Conservation (phyloP, 2,329 filamentous ascomycete genomes). For the Periconia sp. region DNA sequence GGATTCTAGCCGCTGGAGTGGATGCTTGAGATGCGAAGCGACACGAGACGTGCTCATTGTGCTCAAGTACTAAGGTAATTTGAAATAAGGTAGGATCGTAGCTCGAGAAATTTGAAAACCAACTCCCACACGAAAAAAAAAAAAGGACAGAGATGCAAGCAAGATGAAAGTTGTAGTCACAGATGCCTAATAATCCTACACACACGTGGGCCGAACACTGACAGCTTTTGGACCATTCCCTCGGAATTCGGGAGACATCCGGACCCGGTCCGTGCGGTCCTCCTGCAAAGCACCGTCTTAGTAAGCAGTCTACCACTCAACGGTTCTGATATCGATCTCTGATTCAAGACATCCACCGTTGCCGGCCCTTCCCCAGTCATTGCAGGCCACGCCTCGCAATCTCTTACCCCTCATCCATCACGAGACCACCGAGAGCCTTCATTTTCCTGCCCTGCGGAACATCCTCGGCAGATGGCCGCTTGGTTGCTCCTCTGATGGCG, state of each 20-base stretch:
- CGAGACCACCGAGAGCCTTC: not conserved
- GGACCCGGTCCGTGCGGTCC: conserved; percentile 1
- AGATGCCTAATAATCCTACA: not conserved
- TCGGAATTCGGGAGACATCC: too few relatives aligned
- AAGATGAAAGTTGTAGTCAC: not conserved
- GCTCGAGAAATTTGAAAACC: not conserved
- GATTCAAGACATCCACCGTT: not conserved
- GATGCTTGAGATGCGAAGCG: conserved; percentile 54
- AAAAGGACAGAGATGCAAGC: not conserved
- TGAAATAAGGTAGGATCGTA: not conserved
- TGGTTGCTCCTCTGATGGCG: not conserved
- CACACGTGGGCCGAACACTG: conserved; percentile 7
- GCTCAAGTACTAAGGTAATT: not conserved
- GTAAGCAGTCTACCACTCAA: not conserved
- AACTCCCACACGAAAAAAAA: not conserved
- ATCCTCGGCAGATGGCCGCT: conserved; percentile 11
- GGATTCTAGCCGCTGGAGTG: conserved; percentile 69
- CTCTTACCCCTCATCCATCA: not conserved
- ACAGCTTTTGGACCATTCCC: too few relatives aligned
- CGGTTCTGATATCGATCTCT: not conserved
- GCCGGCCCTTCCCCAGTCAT: not conserved
- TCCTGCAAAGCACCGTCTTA: too few relatives aligned
- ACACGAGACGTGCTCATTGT: conserved; percentile 23
- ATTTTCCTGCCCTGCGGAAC: conserved; percentile 6
- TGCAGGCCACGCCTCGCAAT: not conserved